These are phyloP conservation scores for Sarocladium kiliense DNA, from an alignment of 2,329 filamentous ascomycete species.

Conservation along the genomic window DNA sequence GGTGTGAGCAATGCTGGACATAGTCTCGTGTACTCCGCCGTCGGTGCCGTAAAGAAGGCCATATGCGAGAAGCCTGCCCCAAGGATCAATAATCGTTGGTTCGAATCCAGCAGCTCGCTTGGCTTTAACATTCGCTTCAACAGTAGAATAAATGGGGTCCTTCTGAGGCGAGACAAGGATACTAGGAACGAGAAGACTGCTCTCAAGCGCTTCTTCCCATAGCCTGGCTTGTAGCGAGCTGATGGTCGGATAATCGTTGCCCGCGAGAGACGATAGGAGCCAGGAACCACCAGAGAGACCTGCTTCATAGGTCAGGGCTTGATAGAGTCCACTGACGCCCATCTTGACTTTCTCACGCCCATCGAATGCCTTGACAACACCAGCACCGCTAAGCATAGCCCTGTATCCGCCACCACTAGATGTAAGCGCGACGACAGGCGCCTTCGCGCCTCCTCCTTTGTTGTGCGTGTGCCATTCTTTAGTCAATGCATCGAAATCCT, in stretches of 20 bases:
- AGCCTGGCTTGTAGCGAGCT: neutral
- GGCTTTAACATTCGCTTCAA: neutral
- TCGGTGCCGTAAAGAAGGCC: neutral
- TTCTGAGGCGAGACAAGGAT: neutral
- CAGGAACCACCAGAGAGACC: constrained; percentile 2
- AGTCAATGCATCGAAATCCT: neutral
- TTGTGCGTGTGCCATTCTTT: neutral
- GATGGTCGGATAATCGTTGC: constrained; percentile 1
- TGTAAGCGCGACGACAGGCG: neutral
- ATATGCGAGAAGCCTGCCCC: neutral
- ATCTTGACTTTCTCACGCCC: neutral
- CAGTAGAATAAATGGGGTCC: neutral
- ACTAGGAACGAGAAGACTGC: neutral
- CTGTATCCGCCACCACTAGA: neutral
- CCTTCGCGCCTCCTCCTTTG: neutral
- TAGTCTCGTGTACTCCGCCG: neutral
- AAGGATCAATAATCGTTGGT: neutral
- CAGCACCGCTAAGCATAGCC: constrained; percentile 1
- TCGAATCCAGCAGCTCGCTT: neutral
- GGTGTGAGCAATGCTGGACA: neutral
- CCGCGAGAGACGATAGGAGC: neutral
- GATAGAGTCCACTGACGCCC: neutral
- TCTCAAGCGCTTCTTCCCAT: neutral
- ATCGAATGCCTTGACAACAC: constrained; percentile 1
- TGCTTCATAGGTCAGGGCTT: neutral